Conservation (phyloP, 305 asterid species). For the Fraxinus xanthoxyloides region DNA sequence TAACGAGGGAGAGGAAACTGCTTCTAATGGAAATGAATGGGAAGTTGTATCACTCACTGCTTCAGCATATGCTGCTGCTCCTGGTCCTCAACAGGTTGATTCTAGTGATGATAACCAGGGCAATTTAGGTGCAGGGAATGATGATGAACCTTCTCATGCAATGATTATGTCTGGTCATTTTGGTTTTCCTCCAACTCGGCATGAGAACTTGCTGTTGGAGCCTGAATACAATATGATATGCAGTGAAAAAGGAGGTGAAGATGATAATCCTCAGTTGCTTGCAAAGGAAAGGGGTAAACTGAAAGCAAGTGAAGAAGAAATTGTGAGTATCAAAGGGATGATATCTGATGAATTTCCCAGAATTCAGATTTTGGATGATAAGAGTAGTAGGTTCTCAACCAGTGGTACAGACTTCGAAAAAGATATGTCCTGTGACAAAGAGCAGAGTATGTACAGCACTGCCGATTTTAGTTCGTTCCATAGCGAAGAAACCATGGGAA, state of each 20-base stretch:
- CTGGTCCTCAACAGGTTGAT: constrained; percentile 36
- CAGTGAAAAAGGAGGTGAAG: constrained; percentile 20
- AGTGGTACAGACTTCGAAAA: constrained; percentile 34
- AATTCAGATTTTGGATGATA: constrained; percentile 29
- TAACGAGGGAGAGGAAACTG: constrained; percentile 33
- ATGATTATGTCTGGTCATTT: constrained; percentile 69
- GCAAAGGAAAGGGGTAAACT: constrained; percentile 29
- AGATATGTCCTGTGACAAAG: constrained; percentile 31
- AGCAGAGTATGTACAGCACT: constrained; percentile 31
- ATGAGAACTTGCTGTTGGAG: constrained; percentile 29
- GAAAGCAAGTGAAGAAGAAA: constrained; percentile 28
- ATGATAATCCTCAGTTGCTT: constrained; percentile 20
- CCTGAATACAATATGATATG: constrained; percentile 27
- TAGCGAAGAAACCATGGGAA: constrained; percentile 24
- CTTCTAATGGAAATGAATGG: constrained; percentile 60
- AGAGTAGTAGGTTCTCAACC: constrained; percentile 22
- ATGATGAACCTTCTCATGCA: constrained; percentile 39
- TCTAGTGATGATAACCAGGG: constrained; percentile 16
- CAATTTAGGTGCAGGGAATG: constrained; percentile 23
- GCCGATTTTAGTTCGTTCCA: constrained; percentile 25
- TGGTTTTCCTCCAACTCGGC: constrained; percentile 34
- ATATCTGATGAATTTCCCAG: constrained; percentile 33
- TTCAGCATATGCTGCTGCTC: constrained; percentile 62
- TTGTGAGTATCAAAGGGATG: constrained; percentile 33
- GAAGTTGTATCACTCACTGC: constrained; percentile 64